Conservation (phyloP, 1,139 yeast species). For the Tardiomyces digboiensis region DNA sequence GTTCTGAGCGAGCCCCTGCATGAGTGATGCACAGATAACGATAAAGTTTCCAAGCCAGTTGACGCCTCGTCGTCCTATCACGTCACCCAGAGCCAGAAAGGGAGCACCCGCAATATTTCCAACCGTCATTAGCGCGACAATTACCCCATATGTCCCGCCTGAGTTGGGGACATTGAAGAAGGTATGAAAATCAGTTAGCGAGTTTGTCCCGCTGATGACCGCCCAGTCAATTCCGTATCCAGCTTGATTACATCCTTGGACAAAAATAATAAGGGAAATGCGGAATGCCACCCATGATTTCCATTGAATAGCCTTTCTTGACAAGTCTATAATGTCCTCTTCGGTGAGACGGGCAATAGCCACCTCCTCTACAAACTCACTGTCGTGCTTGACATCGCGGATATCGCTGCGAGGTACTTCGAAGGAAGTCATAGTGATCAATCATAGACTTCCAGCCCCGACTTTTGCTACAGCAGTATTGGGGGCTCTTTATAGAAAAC, state of each 20-base stretch:
- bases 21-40: slow-evolving; percentile 71
- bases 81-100: slow-evolving; percentile 45
- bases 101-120: background rate
- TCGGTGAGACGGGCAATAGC: background rate
- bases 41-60: slow-evolving; percentile 70
- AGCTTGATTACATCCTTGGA: background rate
- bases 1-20: slow-evolving; percentile 70
- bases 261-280: background rate
- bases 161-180: background rate
- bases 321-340: background rate
- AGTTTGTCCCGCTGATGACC: background rate
- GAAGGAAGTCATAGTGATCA: background rate
- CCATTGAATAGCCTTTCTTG: background rate
- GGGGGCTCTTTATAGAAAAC: too few relatives aligned
- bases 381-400: background rate
- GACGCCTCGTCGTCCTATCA: slow-evolving; percentile 72
- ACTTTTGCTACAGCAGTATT: too few relatives aligned
- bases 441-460: too few relatives aligned
- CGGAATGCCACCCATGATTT: background rate
- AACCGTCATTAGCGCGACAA: background rate
- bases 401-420: background rate
- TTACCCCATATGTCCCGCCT: background rate
- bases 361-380: background rate
- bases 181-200: background rate
- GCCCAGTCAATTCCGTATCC: slow-evolving; percentile 1